Percentiles rank a stretch among this genome's conserved stretches.
Conservation (phyloP, 352 stramenopile genomes). For the Phytopythium aichiense region DNA sequence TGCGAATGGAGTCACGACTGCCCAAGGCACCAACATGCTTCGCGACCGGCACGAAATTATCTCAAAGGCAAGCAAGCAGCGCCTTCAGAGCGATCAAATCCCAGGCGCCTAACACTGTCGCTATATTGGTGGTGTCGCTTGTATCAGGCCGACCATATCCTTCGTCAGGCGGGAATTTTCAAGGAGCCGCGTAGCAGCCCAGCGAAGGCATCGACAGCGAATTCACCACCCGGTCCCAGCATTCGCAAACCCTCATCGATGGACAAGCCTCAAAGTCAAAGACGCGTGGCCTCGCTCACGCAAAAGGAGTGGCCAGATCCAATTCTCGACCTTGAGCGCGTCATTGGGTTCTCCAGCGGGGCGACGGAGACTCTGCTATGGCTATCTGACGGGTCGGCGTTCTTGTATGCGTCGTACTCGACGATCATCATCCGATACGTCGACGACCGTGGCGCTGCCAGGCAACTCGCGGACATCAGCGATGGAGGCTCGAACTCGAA, state of each 20-base stretch:
- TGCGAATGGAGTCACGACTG: not conserved
- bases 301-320: constrained; percentile 58
- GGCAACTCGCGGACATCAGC: not conserved
- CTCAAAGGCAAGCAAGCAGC: constrained; percentile 18
- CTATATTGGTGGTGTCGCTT: not conserved
- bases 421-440: constrained; percentile 61
- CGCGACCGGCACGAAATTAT: constrained; percentile 31
- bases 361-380: constrained; percentile 47
- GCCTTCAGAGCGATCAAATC: too few species aligned
- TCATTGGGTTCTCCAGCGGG: constrained; percentile 60
- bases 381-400: constrained; percentile 36
- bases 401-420: constrained; percentile 57
- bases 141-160: constrained; percentile 39
- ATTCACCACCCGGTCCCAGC: not conserved
- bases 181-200: not conserved
- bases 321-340: constrained; percentile 48
- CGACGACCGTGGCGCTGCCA: not conserved
- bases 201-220: not conserved
- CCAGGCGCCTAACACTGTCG: not conserved
- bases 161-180: constrained; percentile 37
- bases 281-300: constrained; percentile 23
- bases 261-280: not conserved
- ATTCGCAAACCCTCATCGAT: not conserved
- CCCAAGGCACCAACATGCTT: constrained; percentile 12
- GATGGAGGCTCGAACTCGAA: not conserved